Evolutionary conservation across 805 yeast species (phyloP).

Genomic region (Kuraishia hungarica): DNA sequence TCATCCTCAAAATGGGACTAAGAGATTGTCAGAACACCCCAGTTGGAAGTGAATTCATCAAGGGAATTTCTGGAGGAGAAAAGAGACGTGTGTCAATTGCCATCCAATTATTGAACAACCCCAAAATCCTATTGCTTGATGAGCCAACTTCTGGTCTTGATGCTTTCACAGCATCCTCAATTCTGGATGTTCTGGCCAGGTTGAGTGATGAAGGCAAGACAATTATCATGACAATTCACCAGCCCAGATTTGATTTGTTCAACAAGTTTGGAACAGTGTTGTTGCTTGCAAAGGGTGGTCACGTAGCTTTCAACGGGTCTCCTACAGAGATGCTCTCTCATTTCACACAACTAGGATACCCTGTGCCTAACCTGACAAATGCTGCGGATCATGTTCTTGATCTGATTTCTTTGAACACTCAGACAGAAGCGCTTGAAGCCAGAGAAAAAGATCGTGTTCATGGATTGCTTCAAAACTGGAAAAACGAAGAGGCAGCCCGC

Average conservation of each 20-base stretch:
- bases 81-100: slow-evolving; percentile 80
- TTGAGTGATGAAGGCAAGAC: slow-evolving; percentile 59
- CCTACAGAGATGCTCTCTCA: slow-evolving; percentile 34
- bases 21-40: slow-evolving; percentile 69
- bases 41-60: slow-evolving; percentile 50
- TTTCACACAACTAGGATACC: slow-evolving; percentile 39
- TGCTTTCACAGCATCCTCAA: slow-evolving; percentile 65
- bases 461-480: slow-evolving; percentile 30
- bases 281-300: slow-evolving; percentile 65
- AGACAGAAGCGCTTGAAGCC: slow-evolving; percentile 30
- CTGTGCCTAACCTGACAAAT: slow-evolving; percentile 53
- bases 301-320: slow-evolving; percentile 59
- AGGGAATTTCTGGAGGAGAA: slow-evolving; percentile 74
- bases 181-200: slow-evolving; percentile 48
- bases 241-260: slow-evolving; percentile 66
- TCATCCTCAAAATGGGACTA: slow-evolving; percentile 64
- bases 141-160: slow-evolving; percentile 91
- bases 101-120: slow-evolving; percentile 64
- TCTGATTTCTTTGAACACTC: slow-evolving; percentile 49
- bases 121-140: slow-evolving; percentile 65
- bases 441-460: slow-evolving; percentile 32
- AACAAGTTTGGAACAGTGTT: slow-evolving; percentile 61
- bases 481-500: slow-evolving; percentile 1
- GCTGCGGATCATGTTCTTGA: slow-evolving; percentile 74
- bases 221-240: slow-evolving; percentile 69